These are phyloP conservation scores for Uromyces viciae-fabae DNA, from an alignment of 1,284 basidiomycete species.

Conservation along the genomic window DNA sequence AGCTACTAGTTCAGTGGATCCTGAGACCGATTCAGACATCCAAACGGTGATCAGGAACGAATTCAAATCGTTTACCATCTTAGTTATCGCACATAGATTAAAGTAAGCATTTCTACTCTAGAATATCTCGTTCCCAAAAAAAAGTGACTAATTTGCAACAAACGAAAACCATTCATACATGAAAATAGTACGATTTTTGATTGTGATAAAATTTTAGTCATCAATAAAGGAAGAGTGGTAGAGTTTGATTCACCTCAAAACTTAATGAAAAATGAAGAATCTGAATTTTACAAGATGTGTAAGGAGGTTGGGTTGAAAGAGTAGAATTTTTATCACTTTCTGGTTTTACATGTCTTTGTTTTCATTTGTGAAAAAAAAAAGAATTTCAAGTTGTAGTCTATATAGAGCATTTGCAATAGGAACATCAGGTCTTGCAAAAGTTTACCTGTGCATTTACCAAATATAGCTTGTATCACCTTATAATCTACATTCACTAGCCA, in stretches of 20 bases:
- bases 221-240: conserved; percentile 60
- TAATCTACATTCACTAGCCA: too few species aligned
- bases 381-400: too few species aligned
- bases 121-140: not conserved
- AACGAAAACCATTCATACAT: not conserved
- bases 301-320: conserved; percentile 44
- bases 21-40: conserved; percentile 58
- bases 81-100: conserved; percentile 58
- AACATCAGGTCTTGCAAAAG: too few species aligned
- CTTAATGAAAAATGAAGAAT: conserved; percentile 60
- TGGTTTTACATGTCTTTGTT: too few species aligned
- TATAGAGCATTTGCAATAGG: too few species aligned
- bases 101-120: conserved; percentile 45
- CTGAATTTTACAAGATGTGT: conserved; percentile 60
- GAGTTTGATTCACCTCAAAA: conserved; percentile 63
- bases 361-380: too few species aligned
- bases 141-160: not conserved
- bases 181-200: conserved; percentile 57
- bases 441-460: too few species aligned
- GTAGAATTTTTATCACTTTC: too few species aligned
- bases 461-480: too few species aligned
- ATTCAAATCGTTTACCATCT: conserved; percentile 57
- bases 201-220: conserved; percentile 60
- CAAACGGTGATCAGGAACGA: conserved; percentile 58
- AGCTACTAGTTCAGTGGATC: conserved; percentile 54